Base-by-base conservation (phyloP, 768 basidiomycete genomes). In the Leucocoprinus sp. region DNA sequence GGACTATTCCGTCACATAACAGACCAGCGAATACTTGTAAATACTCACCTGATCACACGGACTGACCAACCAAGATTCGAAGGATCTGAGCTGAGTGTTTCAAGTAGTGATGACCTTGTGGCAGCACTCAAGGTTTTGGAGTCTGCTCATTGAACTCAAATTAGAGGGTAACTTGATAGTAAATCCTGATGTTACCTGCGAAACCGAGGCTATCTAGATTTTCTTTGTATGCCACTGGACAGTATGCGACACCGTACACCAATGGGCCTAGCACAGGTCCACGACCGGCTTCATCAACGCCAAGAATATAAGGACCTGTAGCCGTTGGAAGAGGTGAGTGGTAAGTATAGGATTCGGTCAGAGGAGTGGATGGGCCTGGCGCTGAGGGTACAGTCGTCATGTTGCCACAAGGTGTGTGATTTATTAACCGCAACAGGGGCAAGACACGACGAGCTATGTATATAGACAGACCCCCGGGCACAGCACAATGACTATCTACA, bases 211-310 rank as follows among this genome's bases (percentile, higher is more conserved):
- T 61, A 41, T 90, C 82, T 44, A 99, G 64, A 11, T 78, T 62
- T 2, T 83, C 78, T 52, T 80, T 70, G 64, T 88, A 97, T 18
- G 80, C 69, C 3, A 71, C 71, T 2, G 92, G 88, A 55, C 95
- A 98, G 57, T 91, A 97, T 0, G 96, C 93, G 19, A 95, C 80
- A 5, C 88, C 95, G 57, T 99, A 98, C 0, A 99, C 96, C 49
- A 98, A 76, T 0, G 96, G 96, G 1, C 93, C 95, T 0, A 99
- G 69, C 1, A 95, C 95, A 17, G 95, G 96, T 0, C 96, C 96
- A 44, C 96, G 74, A 0, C 96, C 96, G 0, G 96, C 96, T 61
- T 99, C 96, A 62, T 99, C 96, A n/a, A 99, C 93, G 18, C 96
- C 96, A 40, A 99, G 82, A 39, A 97, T 89, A 66, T 93, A 96